A percentile compares a stretch with the other conserved stretches of the same genome.
Conservation (phyloP, 1,284 basidiomycete species). For the Microbotryum scabiosae region DNA sequence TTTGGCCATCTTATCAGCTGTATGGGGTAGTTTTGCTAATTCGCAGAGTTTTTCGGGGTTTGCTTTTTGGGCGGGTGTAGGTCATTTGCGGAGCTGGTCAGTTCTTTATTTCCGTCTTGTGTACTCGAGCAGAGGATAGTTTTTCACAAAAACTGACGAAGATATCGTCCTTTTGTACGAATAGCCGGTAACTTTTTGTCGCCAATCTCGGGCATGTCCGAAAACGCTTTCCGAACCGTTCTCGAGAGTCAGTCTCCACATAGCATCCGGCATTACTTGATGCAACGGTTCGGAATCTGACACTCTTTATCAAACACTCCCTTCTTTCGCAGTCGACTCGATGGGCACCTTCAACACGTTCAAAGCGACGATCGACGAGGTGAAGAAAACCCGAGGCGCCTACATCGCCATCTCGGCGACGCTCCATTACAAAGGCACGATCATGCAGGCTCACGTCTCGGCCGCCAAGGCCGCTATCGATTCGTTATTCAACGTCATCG, state of each 20-base stretch:
- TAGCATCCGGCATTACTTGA: conserved; percentile 46
- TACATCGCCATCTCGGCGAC: conserved; percentile 90
- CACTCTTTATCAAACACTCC: conserved; percentile 70
- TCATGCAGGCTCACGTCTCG: conserved; percentile 85
- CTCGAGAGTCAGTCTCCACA: conserved; percentile 70
- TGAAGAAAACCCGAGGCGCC: conserved; percentile 63
- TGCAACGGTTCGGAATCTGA: conserved; percentile 71
- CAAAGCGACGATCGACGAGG: conserved; percentile 71
- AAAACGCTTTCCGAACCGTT: conserved; percentile 85
- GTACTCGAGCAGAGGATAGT: too few relatives aligned
- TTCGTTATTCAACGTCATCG: conserved; percentile 67
- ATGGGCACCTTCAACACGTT: conserved; percentile 90
- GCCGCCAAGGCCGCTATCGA: conserved; percentile 94
- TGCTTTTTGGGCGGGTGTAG: too few relatives aligned
- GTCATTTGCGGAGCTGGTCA: conserved; percentile 51
- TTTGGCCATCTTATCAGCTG: too few relatives aligned
- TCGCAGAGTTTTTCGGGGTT: too few relatives aligned
- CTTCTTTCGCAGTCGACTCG: conserved; percentile 40
- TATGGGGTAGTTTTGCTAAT: too few relatives aligned
- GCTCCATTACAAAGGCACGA: conserved; percentile 78
- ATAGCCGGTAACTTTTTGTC: conserved; percentile 41
- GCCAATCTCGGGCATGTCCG: conserved; percentile 43
- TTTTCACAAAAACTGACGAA: too few relatives aligned
- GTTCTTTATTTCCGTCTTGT: neutral
- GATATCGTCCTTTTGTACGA: too few relatives aligned